Evolutionary conservation across 2,329 filamentous ascomycete species (phyloP), one percentile per base, ranked within the genome.

Genomic region (Stachybotrys echinatus): DNA sequence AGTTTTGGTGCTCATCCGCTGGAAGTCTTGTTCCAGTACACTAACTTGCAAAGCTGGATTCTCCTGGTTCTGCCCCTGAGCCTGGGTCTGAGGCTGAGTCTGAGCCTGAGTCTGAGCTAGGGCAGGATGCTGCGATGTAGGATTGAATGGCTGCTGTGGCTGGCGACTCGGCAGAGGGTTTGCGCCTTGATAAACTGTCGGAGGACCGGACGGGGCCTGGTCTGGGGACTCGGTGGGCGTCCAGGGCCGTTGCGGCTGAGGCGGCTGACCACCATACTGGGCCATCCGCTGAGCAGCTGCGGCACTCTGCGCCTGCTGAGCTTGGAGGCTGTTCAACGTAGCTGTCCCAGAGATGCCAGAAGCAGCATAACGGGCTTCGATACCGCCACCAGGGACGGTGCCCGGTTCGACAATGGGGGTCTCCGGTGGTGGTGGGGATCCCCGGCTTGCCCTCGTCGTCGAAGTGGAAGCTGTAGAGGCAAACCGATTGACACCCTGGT

Each of bases 341-440:
- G 86, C 87, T 1, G 89, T 87, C 3, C 91, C 92, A 3, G 91
- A 89, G 55, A 96, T 96, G 34, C 92, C 92, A 23, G 91, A 88
- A 3, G 91, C 90, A 3, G 92, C 92, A 76, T 95, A 96, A 49
- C 91, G 83, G 47, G 90, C 89, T 66, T 96, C 92, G 59, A 96
- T 96, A 50, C 89, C 89, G 39, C 88, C 89, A 48, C 84, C 83
- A 2, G 86, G 83, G n/a, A 84, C 76, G 48, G 75, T 76, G 18
- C 82, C 84, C 1, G 87, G 88, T 39, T 87, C 88, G 23, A 87
- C 80, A 53, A 92, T 79, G 27, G 94, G 90, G 0, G 94, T 97
- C 66, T 97, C 92, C 8, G 94, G 94, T 1, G 94, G 94, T 5
- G 94, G 92, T 5, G 94, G 94, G 23, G 92, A 97, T 42, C 94